These are phyloP conservation scores for Musa acuminata DNA, from an alignment of 176 grass and related monocot species.

Conservation along the genomic window DNA sequence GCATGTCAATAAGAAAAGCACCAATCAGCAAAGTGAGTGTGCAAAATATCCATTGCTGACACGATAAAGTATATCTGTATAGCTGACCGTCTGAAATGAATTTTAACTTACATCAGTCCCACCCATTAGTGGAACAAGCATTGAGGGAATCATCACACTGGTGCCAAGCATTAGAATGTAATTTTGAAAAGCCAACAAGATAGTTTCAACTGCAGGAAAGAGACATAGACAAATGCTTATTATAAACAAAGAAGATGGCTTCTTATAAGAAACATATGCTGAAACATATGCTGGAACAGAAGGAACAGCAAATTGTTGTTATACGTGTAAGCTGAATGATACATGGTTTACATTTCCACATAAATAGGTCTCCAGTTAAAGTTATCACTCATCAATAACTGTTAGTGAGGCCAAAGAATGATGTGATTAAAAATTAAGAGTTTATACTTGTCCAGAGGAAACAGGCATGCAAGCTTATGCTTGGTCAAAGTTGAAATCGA, in stretches of 20 bases:
- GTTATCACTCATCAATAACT: not conserved
- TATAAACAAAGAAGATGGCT: not conserved
- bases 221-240: not conserved
- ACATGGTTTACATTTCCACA: not conserved
- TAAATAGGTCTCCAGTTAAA: not conserved
- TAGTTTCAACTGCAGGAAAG: conserved; percentile 10
- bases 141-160: conserved; percentile 20
- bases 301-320: not conserved
- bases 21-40: not conserved
- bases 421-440: too few relatives aligned
- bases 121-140: conserved; percentile 10
- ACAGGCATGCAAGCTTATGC: too few relatives aligned
- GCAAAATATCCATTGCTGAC: too few relatives aligned
- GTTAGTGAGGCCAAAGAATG: too few relatives aligned
- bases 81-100: not conserved
- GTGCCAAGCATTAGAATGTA: conserved; percentile 15
- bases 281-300: not conserved
- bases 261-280: not conserved
- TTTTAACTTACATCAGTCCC: conserved; percentile 15
- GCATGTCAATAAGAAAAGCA: not conserved
- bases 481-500: too few relatives aligned
- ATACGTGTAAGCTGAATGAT: not conserved
- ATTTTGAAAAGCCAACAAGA: conserved; percentile 12
- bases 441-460: too few relatives aligned
- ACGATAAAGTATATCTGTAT: too few relatives aligned